Conservation (phyloP, 805 yeast genomes). For the Starmerella lactis-condensi region DNA sequence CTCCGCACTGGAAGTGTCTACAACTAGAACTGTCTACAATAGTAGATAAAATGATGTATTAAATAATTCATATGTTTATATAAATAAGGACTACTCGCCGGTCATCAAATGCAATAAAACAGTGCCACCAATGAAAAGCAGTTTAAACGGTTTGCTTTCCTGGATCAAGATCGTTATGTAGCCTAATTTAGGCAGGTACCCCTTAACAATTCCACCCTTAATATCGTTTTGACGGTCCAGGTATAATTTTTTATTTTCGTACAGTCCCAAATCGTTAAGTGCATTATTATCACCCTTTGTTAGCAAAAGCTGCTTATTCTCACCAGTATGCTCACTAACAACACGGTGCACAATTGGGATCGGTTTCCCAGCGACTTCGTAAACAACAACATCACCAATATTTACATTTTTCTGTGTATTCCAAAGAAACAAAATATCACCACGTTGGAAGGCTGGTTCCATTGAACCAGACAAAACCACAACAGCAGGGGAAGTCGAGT, state of each 20-base stretch:
- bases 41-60: too few species aligned
- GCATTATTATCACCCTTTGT: conserved; percentile 96
- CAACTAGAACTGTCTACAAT: too few species aligned
- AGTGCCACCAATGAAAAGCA: conserved; percentile 54
- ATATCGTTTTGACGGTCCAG: conserved; percentile 61
- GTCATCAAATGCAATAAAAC: conserved; percentile 50
- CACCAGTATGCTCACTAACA: conserved; percentile 52
- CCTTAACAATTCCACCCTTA: conserved; percentile 72
- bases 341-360: conserved; percentile 98
- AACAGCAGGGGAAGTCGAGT: conserved; percentile 83
- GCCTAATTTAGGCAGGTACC: conserved; percentile 75
- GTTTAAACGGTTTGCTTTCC: conserved; percentile 70
- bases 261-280: conserved; percentile 72
- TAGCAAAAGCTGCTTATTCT: conserved; percentile 44
- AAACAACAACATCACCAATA: conserved; percentile 90
- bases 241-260: conserved; percentile 57
- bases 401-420: conserved; percentile 48
- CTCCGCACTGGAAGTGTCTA: too few species aligned
- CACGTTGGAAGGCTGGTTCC: conserved; percentile 99
- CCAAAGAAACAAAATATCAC: conserved; percentile 83
- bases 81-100: conserved; percentile 37
- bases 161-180: conserved; percentile 80
- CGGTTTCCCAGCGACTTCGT: conserved; percentile 54
- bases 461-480: conserved; percentile 95
- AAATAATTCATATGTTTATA: too few species aligned